Conservation (phyloP, 192 early-diverging fungal species). For the Diversispora epigaea region DNA sequence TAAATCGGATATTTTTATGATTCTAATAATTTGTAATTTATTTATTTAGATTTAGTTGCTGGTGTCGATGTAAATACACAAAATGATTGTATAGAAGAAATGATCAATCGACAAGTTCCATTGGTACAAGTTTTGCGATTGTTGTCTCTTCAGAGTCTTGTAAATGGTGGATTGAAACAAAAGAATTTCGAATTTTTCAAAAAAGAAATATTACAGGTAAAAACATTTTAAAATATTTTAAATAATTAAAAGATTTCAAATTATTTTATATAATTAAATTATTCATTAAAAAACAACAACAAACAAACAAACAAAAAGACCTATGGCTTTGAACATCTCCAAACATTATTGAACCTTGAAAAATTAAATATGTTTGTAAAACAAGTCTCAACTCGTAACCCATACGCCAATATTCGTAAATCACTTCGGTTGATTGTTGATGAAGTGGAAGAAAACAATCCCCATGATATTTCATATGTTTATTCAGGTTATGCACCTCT, state of each 20-base stretch:
- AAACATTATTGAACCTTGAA: constrained; percentile 80
- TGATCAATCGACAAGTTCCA: constrained; percentile 77
- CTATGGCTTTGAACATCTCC: constrained; percentile 87
- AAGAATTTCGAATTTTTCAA: constrained; percentile 82
- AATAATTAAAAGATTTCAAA: background rate
- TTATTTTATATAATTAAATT: background rate
- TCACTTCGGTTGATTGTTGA: constrained; percentile 78
- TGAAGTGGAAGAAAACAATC: constrained; percentile 81
- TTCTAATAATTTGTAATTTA: constrained; percentile 27
- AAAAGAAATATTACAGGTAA: constrained; percentile 78
- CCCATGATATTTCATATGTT: constrained; percentile 88
- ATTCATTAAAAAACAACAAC: background rate
- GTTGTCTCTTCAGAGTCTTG: constrained; percentile 80
- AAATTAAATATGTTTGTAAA: constrained; percentile 64
- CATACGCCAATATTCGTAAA: constrained; percentile 64
- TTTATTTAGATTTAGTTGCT: constrained; percentile 63
- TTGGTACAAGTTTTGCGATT: constrained; percentile 75
- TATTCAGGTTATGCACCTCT: constrained; percentile 95
- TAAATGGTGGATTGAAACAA: constrained; percentile 78
- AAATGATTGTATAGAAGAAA: constrained; percentile 82
- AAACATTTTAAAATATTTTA: background rate
- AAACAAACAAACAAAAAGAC: constrained; percentile 51
- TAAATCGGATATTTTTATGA: constrained; percentile 34
- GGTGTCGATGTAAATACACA: constrained; percentile 65
- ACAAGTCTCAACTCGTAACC: constrained; percentile 45